Conservation (phyloP, 2,329 filamentous ascomycete genomes). For the Madurella mycetomatis region DNA sequence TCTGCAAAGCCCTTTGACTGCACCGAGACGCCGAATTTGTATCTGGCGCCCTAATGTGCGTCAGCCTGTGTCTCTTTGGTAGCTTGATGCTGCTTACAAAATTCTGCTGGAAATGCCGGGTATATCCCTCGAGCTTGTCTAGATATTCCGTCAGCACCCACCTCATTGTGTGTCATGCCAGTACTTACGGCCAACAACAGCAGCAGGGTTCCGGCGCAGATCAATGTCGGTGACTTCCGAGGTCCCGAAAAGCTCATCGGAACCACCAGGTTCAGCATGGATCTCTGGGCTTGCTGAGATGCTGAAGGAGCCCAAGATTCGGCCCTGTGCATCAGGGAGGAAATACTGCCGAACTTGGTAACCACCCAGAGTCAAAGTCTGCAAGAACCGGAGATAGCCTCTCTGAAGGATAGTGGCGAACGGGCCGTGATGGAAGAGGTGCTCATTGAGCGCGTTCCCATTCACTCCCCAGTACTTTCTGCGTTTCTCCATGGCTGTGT, state of each 20-base stretch:
- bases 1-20: slow-evolving; percentile 45
- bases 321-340: slow-evolving; percentile 40
- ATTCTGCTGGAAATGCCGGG: slow-evolving; percentile 50
- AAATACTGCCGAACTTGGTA: slow-evolving; percentile 37
- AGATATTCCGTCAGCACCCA: slow-evolving; percentile 1
- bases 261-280: slow-evolving; percentile 48
- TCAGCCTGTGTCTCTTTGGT: neutral
- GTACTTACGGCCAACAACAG: slow-evolving; percentile 32
- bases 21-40: slow-evolving; percentile 60
- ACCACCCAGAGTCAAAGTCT: slow-evolving; percentile 15
- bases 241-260: slow-evolving; percentile 56
- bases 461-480: slow-evolving; percentile 15
- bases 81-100: neutral
- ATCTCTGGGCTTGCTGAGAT: slow-evolving; percentile 53
- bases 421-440: neutral
- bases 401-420: slow-evolving; percentile 16
- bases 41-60: slow-evolving; percentile 50
- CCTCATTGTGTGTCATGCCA: neutral
- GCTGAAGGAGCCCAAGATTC: slow-evolving; percentile 46
- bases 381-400: slow-evolving; percentile 5
- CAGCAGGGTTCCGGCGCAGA: slow-evolving; percentile 40
- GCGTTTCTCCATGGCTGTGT: slow-evolving; percentile 9
- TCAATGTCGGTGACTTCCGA: slow-evolving; percentile 43
- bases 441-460: neutral
- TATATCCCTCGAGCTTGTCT: slow-evolving; percentile 41